These are phyloP conservation scores for Trifolium pratense DNA, from an alignment of 306 rosid species.

Conservation along the genomic window DNA sequence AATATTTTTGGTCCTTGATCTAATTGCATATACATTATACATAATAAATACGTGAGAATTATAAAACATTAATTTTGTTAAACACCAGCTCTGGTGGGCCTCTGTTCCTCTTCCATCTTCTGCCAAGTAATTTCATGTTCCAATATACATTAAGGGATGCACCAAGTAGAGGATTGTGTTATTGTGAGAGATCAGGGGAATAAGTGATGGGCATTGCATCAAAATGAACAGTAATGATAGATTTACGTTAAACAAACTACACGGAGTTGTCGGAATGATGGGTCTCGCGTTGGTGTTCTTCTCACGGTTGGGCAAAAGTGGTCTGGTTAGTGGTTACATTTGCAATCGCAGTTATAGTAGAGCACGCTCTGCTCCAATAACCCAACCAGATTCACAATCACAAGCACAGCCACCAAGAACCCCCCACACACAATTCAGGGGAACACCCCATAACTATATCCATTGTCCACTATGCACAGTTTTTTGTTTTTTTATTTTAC, in stretches of 20 bases:
- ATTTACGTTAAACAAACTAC: neutral
- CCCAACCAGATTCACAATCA: neutral
- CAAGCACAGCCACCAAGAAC: neutral
- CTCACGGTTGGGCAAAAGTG: neutral
- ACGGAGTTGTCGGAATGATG: constrained; percentile 7
- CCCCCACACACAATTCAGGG: too few species aligned
- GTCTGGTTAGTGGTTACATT: neutral
- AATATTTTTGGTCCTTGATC: constrained; percentile 4
- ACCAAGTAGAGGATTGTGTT: neutral
- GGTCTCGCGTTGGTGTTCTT: neutral
- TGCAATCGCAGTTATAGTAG: neutral
- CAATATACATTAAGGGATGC: neutral
- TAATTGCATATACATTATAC: constrained; percentile 6
- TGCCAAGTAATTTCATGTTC: too few species aligned
- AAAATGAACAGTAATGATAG: neutral
- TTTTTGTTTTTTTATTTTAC: neutral
- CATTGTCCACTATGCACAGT: constrained; percentile 37
- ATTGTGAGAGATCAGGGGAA: neutral
- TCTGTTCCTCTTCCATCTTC: too few species aligned
- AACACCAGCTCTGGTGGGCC: too few species aligned
- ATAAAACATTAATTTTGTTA: too few species aligned
- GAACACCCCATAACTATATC: neutral
- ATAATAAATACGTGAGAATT: neutral
- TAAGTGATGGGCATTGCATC: neutral
- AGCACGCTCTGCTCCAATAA: neutral